Conservation (phyloP, 192 early-diverging fungal genomes). For the Entomortierella beljakovae region DNA sequence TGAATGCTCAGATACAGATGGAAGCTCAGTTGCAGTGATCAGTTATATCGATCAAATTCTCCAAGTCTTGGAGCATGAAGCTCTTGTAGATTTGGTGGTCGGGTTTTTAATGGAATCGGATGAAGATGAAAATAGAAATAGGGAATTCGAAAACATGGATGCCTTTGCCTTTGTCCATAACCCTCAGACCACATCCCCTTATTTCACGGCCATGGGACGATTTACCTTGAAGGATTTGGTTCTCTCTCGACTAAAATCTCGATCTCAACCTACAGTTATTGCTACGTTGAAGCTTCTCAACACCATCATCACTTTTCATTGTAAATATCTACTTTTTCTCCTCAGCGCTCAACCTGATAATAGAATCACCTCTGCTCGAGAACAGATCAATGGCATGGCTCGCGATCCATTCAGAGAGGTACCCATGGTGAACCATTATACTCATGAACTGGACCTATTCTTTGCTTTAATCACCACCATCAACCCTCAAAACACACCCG, state of each 20-base stretch:
- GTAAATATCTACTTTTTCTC: conserved; percentile 78
- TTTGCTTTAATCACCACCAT: conserved; percentile 64
- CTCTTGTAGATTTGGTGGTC: conserved; percentile 78
- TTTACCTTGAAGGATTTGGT: conserved; percentile 87
- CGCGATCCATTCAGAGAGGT: conserved; percentile 15
- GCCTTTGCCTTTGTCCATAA: conserved; percentile 61
- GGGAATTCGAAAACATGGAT: conserved; percentile 26
- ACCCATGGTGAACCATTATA: conserved; percentile 64
- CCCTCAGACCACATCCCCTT: conserved; percentile 59
- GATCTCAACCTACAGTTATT: conserved; percentile 87
- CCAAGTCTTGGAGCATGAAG: conserved; percentile 77
- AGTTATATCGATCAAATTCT: conserved; percentile 91
- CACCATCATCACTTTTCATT: conserved; percentile 82
- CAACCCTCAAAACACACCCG: conserved; percentile 57
- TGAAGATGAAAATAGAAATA: conserved; percentile 36
- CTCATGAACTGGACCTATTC: conserved; percentile 67
- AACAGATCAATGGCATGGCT: conserved; percentile 14
- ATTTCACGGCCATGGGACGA: conserved; percentile 63
- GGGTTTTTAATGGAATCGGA: conserved; percentile 84
- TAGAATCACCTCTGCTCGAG: conserved; percentile 42
- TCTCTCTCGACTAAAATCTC: conserved; percentile 88
- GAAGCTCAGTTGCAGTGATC: conserved; percentile 88
- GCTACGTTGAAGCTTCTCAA: conserved; percentile 85
- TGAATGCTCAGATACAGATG: conserved; percentile 94
- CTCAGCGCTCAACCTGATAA: conserved; percentile 75